Evolutionary conservation across 2,329 filamentous ascomycete genomes (phyloP).

Genomic region (Monilinia laxa): DNA sequence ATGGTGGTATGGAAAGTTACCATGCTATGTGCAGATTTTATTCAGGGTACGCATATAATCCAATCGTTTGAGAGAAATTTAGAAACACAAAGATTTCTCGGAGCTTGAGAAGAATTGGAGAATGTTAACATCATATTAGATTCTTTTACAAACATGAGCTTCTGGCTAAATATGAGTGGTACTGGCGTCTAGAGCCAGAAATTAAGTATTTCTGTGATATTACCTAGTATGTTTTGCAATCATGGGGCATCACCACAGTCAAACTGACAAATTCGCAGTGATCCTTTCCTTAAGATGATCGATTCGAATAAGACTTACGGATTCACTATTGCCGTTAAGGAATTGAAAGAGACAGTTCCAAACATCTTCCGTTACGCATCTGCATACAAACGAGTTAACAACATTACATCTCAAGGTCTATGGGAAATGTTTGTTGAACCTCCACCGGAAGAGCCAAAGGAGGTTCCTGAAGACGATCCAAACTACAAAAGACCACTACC

Average conservation of each 20-base stretch:
- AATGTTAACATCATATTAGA: constrained; percentile 44
- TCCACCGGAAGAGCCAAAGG: constrained; percentile 57
- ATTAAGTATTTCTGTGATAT: constrained; percentile 99
- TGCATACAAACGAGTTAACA: constrained; percentile 91
- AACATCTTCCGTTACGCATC: constrained; percentile 99
- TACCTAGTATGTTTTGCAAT: constrained; percentile 69
- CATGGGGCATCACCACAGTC: background rate
- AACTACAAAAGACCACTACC: constrained; percentile 62
- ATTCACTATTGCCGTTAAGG: constrained; percentile 98
- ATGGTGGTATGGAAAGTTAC: constrained; percentile 97
- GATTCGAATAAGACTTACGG: constrained; percentile 95
- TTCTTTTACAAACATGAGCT: constrained; percentile 98
- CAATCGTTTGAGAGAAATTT: background rate
- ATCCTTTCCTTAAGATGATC: constrained; percentile 95
- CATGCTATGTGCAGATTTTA: constrained; percentile 99
- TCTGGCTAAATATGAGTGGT: constrained; percentile 97
- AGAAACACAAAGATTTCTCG: no score
- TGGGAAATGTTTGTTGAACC: constrained; percentile 99
- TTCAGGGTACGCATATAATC: constrained; percentile 67
- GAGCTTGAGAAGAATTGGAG: background rate
- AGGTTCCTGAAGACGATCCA: constrained; percentile 56
- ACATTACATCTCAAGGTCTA: constrained; percentile 83
- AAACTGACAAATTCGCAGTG: constrained; percentile 50
- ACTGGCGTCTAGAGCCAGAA: constrained; percentile 98
- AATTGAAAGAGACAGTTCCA: constrained; percentile 93